Evolutionary conservation across 176 grass and related monocot species (phyloP).

Genomic region (Phragmites australis): DNA sequence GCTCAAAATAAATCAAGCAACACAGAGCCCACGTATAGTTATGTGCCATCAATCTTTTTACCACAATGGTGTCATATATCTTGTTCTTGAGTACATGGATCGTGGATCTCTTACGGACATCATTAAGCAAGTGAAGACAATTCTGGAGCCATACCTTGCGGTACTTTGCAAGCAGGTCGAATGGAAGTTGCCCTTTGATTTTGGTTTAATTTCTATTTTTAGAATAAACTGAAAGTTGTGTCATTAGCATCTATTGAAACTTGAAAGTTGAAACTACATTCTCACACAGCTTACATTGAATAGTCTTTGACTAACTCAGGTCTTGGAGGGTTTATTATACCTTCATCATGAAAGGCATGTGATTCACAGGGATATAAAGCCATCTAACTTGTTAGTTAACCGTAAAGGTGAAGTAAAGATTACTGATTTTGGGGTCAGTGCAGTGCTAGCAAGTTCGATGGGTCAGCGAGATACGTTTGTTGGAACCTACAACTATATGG

Average conservation of each 20-base stretch:
- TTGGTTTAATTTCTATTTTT: neutral
- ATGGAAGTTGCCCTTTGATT: slow-evolving; percentile 8
- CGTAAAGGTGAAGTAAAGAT: slow-evolving; percentile 95
- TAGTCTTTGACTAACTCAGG: slow-evolving; percentile 48
- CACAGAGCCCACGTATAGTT: slow-evolving; percentile 74
- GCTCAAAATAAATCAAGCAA: slow-evolving; percentile 97
- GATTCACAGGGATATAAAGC: slow-evolving; percentile 96
- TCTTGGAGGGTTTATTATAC: slow-evolving; percentile 90
- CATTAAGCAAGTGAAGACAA: slow-evolving; percentile 94
- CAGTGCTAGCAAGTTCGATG: slow-evolving; percentile 84
- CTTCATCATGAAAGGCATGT: slow-evolving; percentile 96
- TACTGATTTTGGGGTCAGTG: slow-evolving; percentile 93
- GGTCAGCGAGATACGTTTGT: slow-evolving; percentile 96
- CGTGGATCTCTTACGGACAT: slow-evolving; percentile 89
- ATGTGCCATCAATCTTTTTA: slow-evolving; percentile 95
- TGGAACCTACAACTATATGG: slow-evolving; percentile 97
- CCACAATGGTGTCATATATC: slow-evolving; percentile 98
- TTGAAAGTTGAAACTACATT: neutral
- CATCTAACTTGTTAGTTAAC: slow-evolving; percentile 94
- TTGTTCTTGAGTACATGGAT: slow-evolving; percentile 97
- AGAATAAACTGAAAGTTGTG: neutral
- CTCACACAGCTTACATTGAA: slow-evolving; percentile 19
- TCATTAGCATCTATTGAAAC: neutral
- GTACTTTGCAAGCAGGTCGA: slow-evolving; percentile 90
- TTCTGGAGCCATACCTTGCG: slow-evolving; percentile 94